These are phyloP conservation scores for Ganoderma multipileum DNA, from an alignment of 1,284 basidiomycete genomes.

Conservation along the genomic window DNA sequence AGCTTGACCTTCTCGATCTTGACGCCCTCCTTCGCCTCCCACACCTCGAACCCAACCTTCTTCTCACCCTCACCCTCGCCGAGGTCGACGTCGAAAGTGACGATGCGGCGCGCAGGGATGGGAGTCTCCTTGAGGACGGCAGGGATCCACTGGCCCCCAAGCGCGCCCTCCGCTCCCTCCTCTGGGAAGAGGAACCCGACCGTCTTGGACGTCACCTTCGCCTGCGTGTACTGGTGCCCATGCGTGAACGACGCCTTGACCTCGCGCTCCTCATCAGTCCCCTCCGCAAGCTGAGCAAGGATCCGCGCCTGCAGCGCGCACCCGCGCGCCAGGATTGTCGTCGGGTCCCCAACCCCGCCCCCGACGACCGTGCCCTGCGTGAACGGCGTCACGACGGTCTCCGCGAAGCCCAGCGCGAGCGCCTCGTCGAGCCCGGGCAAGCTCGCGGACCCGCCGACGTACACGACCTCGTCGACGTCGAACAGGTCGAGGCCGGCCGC, in stretches of 20 bases:
- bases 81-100: conserved; percentile 74
- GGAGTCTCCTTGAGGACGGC: conserved; percentile 78
- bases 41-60: conserved; percentile 80
- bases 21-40: conserved; percentile 87
- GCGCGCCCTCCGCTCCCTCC: conserved; percentile 49
- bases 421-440: conserved; percentile 87
- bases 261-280: conserved; percentile 56
- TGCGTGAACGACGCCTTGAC: conserved; percentile 59
- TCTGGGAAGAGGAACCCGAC: conserved; percentile 86
- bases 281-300: conserved; percentile 55
- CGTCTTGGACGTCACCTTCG: conserved; percentile 68
- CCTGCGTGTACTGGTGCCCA: conserved; percentile 51
- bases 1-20: conserved; percentile 74
- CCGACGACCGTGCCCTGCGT: conserved; percentile 69
- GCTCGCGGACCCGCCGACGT: conserved; percentile 89
- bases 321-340: conserved; percentile 89
- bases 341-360: conserved; percentile 82
- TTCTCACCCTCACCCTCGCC: conserved; percentile 54
- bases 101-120: conserved; percentile 77
- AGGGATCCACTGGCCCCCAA: conserved; percentile 71
- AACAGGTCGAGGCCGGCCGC: conserved; percentile 74
- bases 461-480: conserved; percentile 90
- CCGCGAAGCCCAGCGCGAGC: conserved; percentile 74
- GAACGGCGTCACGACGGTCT: conserved; percentile 72
- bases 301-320: conserved; percentile 88